Evolutionary conservation across 73 alveolate genomes (phyloP).

Genomic region (Stentor coeruleus): DNA sequence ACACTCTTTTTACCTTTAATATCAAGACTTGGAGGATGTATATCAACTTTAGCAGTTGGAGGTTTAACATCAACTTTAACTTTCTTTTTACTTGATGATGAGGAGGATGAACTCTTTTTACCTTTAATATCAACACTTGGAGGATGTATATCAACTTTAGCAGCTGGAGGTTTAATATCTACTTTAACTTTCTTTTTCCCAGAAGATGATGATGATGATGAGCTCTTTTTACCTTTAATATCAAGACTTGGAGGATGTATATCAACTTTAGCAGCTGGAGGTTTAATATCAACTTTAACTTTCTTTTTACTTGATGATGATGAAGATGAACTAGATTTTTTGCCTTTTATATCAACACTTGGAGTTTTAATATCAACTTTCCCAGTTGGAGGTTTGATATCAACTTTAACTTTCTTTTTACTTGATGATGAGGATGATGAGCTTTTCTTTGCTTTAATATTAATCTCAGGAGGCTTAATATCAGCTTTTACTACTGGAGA

Average conservation of each 20-base stretch:
- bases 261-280: background rate
- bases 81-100: background rate
- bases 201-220: background rate
- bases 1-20: no score
- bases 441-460: background rate
- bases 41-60: background rate
- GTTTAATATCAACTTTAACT: background rate
- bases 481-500: background rate
- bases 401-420: background rate
- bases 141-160: background rate
- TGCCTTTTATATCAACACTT: background rate
- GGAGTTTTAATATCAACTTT: conserved; percentile 4
- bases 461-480: background rate
- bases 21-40: background rate
- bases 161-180: no score
- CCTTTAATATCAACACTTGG: background rate
- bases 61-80: background rate
- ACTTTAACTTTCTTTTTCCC: no score
- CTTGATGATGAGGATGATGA: background rate
- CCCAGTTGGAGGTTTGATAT: background rate
- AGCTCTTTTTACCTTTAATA: background rate
- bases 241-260: no score
- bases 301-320: background rate
- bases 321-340: background rate
- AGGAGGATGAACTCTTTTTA: background rate